Evolutionary conservation across 257 asterid genomes (phyloP), one percentile per base, ranked within the genome.

Genomic region (Linaria vulgaris): DNA sequence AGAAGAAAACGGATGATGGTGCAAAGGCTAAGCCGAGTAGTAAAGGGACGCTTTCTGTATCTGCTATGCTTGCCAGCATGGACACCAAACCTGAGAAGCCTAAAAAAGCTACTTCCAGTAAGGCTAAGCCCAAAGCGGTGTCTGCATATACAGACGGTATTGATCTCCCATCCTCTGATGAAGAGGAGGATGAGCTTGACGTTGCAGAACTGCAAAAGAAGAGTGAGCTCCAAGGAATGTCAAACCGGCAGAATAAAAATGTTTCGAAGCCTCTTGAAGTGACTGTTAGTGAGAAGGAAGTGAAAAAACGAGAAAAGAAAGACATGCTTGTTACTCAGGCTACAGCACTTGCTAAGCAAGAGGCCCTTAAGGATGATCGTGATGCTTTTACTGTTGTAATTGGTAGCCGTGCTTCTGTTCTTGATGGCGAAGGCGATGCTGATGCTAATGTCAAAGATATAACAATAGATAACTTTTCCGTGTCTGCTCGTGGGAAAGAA

Each of bases 381-480:
- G 95, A 86, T 75, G 91, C 88, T 17, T 86, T 86, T 69, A 86
- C 95, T 22, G 88, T 86, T 59, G 91, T 83, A 30, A 81, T 83
- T 57, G 95, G 83, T 24, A 79, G 86, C 51, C 79, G 79, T 50
- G 82, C 85, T 21, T 83, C 91, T 23, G 86, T 78, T 56, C 85
- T 83, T 46, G 88, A 83, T 48, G 95, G 90, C 2, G 80, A 80
- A 56, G 82, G 83, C 12, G 88, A 81, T 15, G 88, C 90, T 3
- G 90, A 81, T 52, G 90, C 90, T 14, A 86, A 86, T 74, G 90
- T 86, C 12, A 81, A 86, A 69, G 95, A 86, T 69, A 80, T 86
- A 20, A 81, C 86, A 6, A 51, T 86, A 6, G 90, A 83, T 20
- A 79, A 81, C 51, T 86, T 86, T 70, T 83, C 90, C 0, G 91